phyloP scores from a whole-genome alignment of 78 protist species.

The Dictyostelium discoideum region DNA sequence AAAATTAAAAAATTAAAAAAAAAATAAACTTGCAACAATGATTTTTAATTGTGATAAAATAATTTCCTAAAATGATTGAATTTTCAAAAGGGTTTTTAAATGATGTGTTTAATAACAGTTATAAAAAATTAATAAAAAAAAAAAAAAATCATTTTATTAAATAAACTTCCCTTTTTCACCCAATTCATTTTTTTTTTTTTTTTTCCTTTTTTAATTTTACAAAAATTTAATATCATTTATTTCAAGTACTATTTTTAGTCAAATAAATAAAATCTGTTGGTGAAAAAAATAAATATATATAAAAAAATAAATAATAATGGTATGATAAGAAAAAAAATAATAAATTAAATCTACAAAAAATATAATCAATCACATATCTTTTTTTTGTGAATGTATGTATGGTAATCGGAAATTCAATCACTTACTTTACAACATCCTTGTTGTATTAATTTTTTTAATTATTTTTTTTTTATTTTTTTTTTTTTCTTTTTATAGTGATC shows the following conservation, averaged over 20 bases:
- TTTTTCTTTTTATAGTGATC: neutral
- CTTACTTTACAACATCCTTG: neutral
- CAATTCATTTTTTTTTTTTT: no score
- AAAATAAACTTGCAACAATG: neutral
- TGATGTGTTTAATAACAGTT: neutral
- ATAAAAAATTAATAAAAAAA: no score
- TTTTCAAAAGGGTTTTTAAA: neutral
- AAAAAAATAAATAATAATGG: neutral
- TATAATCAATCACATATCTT: neutral
- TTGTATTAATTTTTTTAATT: no score
- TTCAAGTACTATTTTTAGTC: neutral
- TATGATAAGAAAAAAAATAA: no score
- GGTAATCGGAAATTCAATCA: neutral
- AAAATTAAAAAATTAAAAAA: no score
- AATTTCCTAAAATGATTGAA: neutral
- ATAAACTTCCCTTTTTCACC: neutral
- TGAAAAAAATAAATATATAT: neutral
- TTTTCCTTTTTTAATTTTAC: neutral
- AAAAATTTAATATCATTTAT: neutral
- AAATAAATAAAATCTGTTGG: neutral
- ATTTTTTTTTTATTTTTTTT: no score
- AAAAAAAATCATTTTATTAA: no score
- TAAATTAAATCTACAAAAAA: neutral
- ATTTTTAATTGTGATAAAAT: neutral
- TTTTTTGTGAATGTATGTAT: neutral